A percentile compares a stretch with the other conserved stretches of the same genome.
These are phyloP conservation scores for Pyrenula aspistea DNA, from an alignment of 495 filamentous ascomycete species.

Conservation along the genomic window DNA sequence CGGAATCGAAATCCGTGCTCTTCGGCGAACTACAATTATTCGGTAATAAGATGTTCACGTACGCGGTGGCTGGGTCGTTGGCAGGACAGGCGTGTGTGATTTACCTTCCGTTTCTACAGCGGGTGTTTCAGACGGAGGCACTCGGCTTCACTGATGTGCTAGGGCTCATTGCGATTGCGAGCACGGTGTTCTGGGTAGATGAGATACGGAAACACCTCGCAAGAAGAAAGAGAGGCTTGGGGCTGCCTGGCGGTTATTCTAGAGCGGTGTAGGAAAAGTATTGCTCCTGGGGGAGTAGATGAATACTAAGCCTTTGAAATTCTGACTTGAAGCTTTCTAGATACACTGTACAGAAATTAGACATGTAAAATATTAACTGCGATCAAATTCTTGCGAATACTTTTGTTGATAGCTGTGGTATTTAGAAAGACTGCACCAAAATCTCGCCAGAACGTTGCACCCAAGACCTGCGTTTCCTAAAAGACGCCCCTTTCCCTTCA, in stretches of 20 bases:
- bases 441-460: no score
- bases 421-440: no score
- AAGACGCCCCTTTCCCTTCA: no score
- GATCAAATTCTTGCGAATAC: no score
- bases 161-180: constrained; percentile 59
- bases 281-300: constrained; percentile 1
- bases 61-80: constrained; percentile 73
- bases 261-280: neutral
- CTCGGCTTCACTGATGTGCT: constrained; percentile 60
- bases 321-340: no score
- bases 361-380: no score
- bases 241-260: neutral
- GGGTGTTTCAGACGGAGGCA: constrained; percentile 90
- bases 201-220: constrained; percentile 68
- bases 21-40: constrained; percentile 73
- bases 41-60: constrained; percentile 90
- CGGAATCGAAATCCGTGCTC: constrained; percentile 78
- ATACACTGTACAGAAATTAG: no score
- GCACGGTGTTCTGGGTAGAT: constrained; percentile 88
- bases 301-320: no score
- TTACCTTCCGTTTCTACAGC: constrained; percentile 85
- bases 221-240: constrained; percentile 10
- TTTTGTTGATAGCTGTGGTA: no score
- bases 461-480: no score
- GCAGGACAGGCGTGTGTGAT: constrained; percentile 81